Evolutionary conservation across 345 rosid species (phyloP).

Genomic region (Hypericum perforatum): DNA sequence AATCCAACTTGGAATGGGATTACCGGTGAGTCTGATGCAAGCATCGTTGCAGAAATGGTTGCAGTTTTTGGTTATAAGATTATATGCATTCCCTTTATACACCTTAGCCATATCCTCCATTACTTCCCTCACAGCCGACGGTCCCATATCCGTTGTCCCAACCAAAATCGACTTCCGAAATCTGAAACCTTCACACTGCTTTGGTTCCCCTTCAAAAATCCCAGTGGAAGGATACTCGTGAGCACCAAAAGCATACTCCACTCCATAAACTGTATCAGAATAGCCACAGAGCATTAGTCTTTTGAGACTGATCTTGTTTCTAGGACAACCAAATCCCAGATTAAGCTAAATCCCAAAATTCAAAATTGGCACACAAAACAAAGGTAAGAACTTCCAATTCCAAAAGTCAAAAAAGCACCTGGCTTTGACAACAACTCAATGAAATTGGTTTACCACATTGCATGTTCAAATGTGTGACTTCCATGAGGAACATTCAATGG

Average conservation of each 20-base stretch:
- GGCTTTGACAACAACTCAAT: no score
- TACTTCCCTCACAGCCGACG: constrained; percentile 50
- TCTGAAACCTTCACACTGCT: constrained; percentile 78
- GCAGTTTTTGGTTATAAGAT: constrained; percentile 87
- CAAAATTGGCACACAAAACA: no score
- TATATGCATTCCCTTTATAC: constrained; percentile 77
- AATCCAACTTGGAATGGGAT: constrained; percentile 90
- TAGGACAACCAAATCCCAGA: neutral
- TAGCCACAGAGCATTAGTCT: neutral
- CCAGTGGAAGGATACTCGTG: constrained; percentile 92
- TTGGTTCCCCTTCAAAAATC: constrained; percentile 88
- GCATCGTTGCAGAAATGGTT: constrained; percentile 95
- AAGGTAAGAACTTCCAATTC: no score
- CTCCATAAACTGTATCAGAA: constrained; percentile 62
- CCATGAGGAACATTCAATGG: no score
- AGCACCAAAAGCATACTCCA: constrained; percentile 95
- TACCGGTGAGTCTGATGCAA: constrained; percentile 63
- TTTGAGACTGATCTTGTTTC: neutral
- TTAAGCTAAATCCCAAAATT: neutral
- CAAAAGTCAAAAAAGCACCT: no score
- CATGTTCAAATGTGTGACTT: no score
- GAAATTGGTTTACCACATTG: no score
- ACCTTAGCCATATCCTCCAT: constrained; percentile 73
- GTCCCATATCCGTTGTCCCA: constrained; percentile 71
- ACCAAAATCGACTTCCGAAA: constrained; percentile 78